Percentiles rank a stretch among this genome's conserved stretches.
Conservation (phyloP, 2,329 filamentous ascomycete species). For the Sclerotinia spermophila region DNA sequence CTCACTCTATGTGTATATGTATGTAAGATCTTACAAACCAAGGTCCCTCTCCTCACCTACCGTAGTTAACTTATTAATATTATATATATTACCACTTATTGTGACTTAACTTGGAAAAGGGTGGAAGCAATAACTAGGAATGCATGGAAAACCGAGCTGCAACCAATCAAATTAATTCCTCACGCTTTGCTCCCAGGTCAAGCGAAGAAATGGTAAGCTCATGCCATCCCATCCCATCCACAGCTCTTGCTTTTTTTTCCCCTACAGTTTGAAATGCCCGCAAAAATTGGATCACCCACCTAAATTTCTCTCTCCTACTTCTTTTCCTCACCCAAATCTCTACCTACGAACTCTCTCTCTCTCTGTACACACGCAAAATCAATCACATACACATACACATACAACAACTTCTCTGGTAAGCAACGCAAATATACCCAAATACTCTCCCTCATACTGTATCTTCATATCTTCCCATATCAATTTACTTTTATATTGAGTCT, state of each 20-base stretch:
- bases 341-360: slow-evolving; percentile 6
- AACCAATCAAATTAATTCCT: not conserved
- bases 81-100: no score
- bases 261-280: slow-evolving; percentile 15
- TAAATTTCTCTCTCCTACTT: slow-evolving; percentile 12
- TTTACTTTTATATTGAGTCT: not conserved
- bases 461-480: no score
- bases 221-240: no score
- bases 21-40: no score
- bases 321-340: slow-evolving; percentile 17
- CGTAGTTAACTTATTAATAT: no score
- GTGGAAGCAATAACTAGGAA: not conserved
- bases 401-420: slow-evolving; percentile 9
- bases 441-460: not conserved
- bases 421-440: not conserved
- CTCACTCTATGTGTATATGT: no score
- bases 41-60: no score
- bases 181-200: not conserved
- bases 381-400: no score
- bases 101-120: not conserved
- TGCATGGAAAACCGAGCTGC: not conserved
- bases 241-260: slow-evolving; percentile 4
- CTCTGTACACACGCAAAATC: slow-evolving; percentile 14
- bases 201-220: not conserved
- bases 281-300: slow-evolving; percentile 9